phyloP scores from a whole-genome alignment of 345 rosid genomes.

The Rhodomyrtus tomentosa region DNA sequence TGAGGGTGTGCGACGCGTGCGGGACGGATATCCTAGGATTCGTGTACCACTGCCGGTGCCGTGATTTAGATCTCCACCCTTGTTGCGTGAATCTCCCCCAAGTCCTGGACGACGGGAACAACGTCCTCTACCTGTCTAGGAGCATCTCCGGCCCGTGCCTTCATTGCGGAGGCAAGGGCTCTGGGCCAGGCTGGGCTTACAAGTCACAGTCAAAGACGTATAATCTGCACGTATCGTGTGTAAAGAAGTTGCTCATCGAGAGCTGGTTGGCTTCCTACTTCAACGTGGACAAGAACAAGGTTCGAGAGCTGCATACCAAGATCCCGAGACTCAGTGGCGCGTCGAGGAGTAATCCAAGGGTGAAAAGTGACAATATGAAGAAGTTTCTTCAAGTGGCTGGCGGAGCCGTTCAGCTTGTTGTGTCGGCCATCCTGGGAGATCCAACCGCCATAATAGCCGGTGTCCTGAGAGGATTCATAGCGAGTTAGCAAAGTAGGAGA shows the following conservation, averaged over 20 bases:
- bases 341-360: not conserved
- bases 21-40: constrained; percentile 22
- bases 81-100: constrained; percentile 31
- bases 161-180: constrained; percentile 23
- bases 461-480: constrained; percentile 23
- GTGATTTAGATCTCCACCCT: constrained; percentile 39
- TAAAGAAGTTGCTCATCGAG: constrained; percentile 30
- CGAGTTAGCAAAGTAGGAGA: constrained; percentile 3
- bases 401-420: constrained; percentile 19
- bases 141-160: constrained; percentile 19
- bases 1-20: constrained; percentile 24
- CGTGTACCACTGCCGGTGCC: constrained; percentile 26
- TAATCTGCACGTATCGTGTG: constrained; percentile 41
- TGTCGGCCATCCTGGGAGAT: constrained; percentile 37
- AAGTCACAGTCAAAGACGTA: constrained; percentile 23
- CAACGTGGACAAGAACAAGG: constrained; percentile 13
- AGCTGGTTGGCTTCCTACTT: constrained; percentile 23
- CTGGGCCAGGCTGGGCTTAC: constrained; percentile 25
- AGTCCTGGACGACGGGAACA: constrained; percentile 16
- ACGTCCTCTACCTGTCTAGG: constrained; percentile 16
- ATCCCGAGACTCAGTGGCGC: constrained; percentile 21
- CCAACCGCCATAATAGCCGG: constrained; percentile 27
- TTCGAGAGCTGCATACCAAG: constrained; percentile 18
- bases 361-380: constrained; percentile 5
- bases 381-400: constrained; percentile 24